Percentiles rank a stretch among this genome's conserved stretches.
Conservation (phyloP, 1,284 basidiomycete genomes). For the Neotropicomus parvogracilis region DNA sequence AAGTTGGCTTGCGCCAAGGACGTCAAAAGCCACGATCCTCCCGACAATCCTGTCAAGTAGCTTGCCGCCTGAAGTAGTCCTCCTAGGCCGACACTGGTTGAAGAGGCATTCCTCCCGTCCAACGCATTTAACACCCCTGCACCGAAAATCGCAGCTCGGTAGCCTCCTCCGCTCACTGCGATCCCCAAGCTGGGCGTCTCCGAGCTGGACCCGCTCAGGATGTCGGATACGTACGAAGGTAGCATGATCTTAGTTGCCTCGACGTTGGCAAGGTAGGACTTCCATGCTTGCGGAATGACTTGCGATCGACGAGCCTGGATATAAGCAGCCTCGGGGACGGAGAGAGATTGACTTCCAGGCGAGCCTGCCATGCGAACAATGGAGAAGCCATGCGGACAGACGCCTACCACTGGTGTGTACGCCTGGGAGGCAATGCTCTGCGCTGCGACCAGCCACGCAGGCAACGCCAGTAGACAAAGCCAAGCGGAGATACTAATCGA, state of each 20-base stretch:
- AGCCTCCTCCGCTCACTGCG: conserved; percentile 45
- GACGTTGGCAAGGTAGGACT: conserved; percentile 36
- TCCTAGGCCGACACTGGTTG: conserved; percentile 40
- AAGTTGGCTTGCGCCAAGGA: conserved; percentile 40
- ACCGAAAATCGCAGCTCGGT: conserved; percentile 48
- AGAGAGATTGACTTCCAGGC: conserved; percentile 30
- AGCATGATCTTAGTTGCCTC: conserved; percentile 25
- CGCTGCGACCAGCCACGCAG: conserved; percentile 14
- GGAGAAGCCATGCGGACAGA: conserved; percentile 31
- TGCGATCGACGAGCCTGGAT: conserved; percentile 29
- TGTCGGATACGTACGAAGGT: conserved; percentile 35
- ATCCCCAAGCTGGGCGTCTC: conserved; percentile 40
- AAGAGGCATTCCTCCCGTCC: conserved; percentile 46
- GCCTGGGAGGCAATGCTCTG: conserved; percentile 25
- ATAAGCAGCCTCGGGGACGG: conserved; percentile 30
- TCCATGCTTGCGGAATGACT: conserved; percentile 33
- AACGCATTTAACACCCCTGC: conserved; percentile 48
- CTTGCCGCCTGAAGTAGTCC: conserved; percentile 49
- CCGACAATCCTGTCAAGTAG: conserved; percentile 45
- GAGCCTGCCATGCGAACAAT: conserved; percentile 35
- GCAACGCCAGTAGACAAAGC: conserved; percentile 12
- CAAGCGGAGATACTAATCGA: conserved; percentile 1
- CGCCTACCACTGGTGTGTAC: conserved; percentile 26
- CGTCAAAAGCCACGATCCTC: conserved; percentile 39
- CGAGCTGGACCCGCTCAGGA: conserved; percentile 28